Evolutionary conservation across 75 land plant species (phyloP).

Genomic region (Pinus tabuliformis): DNA sequence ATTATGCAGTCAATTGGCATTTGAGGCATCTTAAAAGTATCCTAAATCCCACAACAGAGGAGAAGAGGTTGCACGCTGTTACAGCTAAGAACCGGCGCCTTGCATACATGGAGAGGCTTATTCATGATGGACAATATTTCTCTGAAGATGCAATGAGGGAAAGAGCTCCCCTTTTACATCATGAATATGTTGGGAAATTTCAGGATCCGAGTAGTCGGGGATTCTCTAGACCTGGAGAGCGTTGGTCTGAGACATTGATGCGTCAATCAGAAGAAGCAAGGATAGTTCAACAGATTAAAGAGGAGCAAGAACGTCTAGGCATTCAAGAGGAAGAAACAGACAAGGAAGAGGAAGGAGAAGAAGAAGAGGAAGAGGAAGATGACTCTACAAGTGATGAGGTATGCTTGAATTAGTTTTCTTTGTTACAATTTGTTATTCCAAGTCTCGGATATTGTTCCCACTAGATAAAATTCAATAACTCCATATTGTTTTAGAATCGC

Average conservation of each 20-base stretch:
- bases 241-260: constrained; percentile 83
- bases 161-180: constrained; percentile 83
- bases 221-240: constrained; percentile 80
- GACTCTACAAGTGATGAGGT: constrained; percentile 13
- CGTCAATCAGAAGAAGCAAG: constrained; percentile 72
- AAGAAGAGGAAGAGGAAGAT: constrained; percentile 45
- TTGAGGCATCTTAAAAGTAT: constrained; percentile 42
- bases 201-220: constrained; percentile 68
- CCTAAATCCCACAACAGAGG: constrained; percentile 49
- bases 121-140: constrained; percentile 73
- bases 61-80: constrained; percentile 39
- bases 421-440: no score
- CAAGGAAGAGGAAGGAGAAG: constrained; percentile 18
- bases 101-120: constrained; percentile 70
- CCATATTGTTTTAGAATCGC: no score
- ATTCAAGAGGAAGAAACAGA: constrained; percentile 31
- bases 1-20: constrained; percentile 92
- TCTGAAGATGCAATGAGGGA: constrained; percentile 94
- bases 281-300: constrained; percentile 57
- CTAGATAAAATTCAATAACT: no score
- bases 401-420: neutral
- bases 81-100: constrained; percentile 76
- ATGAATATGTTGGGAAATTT: constrained; percentile 84
- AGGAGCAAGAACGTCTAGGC: constrained; percentile 78
- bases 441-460: no score